Percentiles rank a stretch among this genome's conserved stretches.
Evolutionary conservation across 2,329 filamentous ascomycete genomes (phyloP).

Genomic region (Pyrenochaeta sp.): DNA sequence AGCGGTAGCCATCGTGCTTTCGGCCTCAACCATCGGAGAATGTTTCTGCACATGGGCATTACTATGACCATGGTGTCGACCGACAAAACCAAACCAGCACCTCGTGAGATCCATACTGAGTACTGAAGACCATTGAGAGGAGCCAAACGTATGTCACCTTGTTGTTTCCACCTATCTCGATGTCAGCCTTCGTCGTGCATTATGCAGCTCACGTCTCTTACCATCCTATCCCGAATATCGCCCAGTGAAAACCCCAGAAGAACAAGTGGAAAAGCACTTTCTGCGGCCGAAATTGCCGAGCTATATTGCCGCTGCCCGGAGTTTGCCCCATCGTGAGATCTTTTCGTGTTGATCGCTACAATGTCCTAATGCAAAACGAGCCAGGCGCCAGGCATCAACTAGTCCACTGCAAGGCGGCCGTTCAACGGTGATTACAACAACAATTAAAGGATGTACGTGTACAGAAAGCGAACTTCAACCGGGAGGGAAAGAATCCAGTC

Average conservation of each 20-base stretch:
- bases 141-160: constrained; percentile 70
- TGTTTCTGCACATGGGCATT: constrained; percentile 91
- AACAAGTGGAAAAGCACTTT: constrained; percentile 83
- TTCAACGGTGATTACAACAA: constrained; percentile 46
- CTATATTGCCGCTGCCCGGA: constrained; percentile 13
- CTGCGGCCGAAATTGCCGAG: constrained; percentile 63
- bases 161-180: constrained; percentile 78
- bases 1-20: constrained; percentile 88
- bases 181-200: constrained; percentile 13
- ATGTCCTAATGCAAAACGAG: constrained; percentile 15
- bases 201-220: constrained; percentile 57
- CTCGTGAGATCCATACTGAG: constrained; percentile 96
- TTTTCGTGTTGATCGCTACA: background rate
- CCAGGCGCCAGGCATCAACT: constrained; percentile 21
- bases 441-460: constrained; percentile 45
- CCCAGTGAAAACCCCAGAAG: constrained; percentile 82
- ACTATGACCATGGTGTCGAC: constrained; percentile 89
- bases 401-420: constrained; percentile 24
- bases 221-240: constrained; percentile 86
- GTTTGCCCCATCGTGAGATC: constrained; percentile 20
- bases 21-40: constrained; percentile 84
- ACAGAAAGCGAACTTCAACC: constrained; percentile 44
- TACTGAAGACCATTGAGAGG: constrained; percentile 81
- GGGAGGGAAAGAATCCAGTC: constrained; percentile 44
- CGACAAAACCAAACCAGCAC: constrained; percentile 84